These are phyloP conservation scores for Mucuna pruriens DNA, from an alignment of 306 rosid genomes.

Conservation along the genomic window DNA sequence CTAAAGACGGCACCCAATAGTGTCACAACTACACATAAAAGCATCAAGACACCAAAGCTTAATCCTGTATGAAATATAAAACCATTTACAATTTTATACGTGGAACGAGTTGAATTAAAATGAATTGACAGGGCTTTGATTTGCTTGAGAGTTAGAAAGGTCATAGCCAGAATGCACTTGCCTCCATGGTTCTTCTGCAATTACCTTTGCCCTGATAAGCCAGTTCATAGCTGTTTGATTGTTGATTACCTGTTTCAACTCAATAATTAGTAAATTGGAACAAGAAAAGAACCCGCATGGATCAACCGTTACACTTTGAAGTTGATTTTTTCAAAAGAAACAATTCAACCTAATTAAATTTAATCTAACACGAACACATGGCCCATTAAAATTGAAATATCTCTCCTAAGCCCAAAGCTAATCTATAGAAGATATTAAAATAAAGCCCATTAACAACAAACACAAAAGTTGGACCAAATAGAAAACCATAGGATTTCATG, in stretches of 20 bases:
- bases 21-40: no score
- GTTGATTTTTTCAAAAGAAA: no score
- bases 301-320: no score
- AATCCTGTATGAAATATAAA: no score
- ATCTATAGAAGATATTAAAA: neutral
- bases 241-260: conserved; percentile 44
- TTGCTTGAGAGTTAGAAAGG: neutral
- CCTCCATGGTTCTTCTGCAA: conserved; percentile 90
- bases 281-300: no score
- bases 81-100: no score
- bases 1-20: no score
- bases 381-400: no score
- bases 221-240: conserved; percentile 51
- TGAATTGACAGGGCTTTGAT: neutral
- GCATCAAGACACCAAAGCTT: no score
- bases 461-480: neutral
- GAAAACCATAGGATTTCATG: neutral
- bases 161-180: conserved; percentile 5
- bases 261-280: neutral
- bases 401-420: neutral
- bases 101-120: neutral
- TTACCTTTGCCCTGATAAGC: conserved; percentile 84
- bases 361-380: no score
- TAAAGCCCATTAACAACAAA: neutral
- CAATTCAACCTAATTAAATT: no score